Evolutionary conservation across 2,329 filamentous ascomycete genomes (phyloP).

Genomic region (Phialocephala sp.): DNA sequence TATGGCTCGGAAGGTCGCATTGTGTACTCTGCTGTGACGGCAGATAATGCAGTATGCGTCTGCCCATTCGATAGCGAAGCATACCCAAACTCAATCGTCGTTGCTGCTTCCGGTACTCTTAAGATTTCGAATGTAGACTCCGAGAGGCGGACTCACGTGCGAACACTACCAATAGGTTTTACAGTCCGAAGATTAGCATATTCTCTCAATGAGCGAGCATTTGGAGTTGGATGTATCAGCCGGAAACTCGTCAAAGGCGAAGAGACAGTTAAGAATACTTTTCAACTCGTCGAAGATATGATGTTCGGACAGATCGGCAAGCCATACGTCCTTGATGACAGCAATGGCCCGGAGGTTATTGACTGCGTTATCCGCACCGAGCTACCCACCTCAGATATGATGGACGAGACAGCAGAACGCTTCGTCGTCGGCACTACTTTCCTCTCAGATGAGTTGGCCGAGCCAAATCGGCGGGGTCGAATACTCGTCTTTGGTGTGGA

Average conservation of each 20-base stretch:
- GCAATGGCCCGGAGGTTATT: constrained; percentile 68
- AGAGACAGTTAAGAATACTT: constrained; percentile 79
- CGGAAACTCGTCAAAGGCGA: constrained; percentile 72
- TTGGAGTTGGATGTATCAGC: constrained; percentile 85
- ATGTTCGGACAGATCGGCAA: constrained; percentile 79
- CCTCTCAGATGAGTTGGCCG: constrained; percentile 58
- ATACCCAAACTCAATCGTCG: constrained; percentile 79
- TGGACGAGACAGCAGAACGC: constrained; percentile 67
- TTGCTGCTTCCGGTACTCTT: constrained; percentile 78
- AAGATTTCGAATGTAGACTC: constrained; percentile 83
- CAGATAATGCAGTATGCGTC: constrained; percentile 81
- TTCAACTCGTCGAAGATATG: constrained; percentile 90
- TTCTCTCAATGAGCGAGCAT: constrained; percentile 77
- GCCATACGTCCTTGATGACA: constrained; percentile 64
- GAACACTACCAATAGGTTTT: constrained; percentile 76
- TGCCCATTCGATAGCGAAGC: constrained; percentile 82
- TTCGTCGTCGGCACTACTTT: constrained; percentile 93
- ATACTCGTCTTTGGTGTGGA: constrained; percentile 87
- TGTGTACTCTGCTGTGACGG: constrained; percentile 91
- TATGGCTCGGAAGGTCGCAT: constrained; percentile 88
- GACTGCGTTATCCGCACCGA: constrained; percentile 83
- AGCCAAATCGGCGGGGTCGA: constrained; percentile 67
- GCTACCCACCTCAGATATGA: constrained; percentile 64
- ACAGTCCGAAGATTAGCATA: constrained; percentile 89
- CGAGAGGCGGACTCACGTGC: constrained; percentile 86